Percentiles rank a stretch among this genome's conserved stretches.
These are phyloP conservation scores for Citrus reticulata DNA, from an alignment of 345 rosid species.

Conservation along the genomic window DNA sequence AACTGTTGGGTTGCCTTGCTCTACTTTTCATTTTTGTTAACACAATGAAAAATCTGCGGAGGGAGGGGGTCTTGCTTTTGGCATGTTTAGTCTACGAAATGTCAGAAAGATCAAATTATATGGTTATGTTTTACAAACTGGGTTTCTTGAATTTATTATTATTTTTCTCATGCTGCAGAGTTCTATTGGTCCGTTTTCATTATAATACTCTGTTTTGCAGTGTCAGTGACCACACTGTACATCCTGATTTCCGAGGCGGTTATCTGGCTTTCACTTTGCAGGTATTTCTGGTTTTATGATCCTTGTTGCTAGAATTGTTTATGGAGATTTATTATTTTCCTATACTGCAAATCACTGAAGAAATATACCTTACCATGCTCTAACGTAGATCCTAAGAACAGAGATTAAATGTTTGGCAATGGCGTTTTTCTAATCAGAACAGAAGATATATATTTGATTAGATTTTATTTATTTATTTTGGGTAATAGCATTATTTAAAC, in stretches of 20 bases:
- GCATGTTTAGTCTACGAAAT: not conserved
- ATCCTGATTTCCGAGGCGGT: conserved; percentile 61
- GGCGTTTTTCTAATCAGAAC: not conserved
- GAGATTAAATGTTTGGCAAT: not conserved
- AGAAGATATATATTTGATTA: not conserved
- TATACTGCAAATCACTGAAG: not conserved
- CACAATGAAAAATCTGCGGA: not conserved
- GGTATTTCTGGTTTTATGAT: conserved; percentile 40
- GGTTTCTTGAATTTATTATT: not conserved
- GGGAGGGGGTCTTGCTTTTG: not conserved
- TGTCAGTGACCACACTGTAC: conserved; percentile 59
- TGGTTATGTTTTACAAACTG: not conserved
- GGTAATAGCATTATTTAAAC: not conserved
- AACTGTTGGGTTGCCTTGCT: not conserved
- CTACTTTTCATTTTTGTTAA: not conserved
- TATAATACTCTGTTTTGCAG: conserved; percentile 37
- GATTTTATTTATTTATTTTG: not conserved
- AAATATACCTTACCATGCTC: not conserved
- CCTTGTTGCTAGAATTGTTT: not conserved
- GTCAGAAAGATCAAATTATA: not conserved
- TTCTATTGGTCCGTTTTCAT: conserved; percentile 11
- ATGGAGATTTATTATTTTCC: conserved; percentile 1
- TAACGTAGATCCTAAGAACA: not conserved
- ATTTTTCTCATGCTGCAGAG: conserved; percentile 9
- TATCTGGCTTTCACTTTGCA: conserved; percentile 78